Evolutionary conservation across 2,329 filamentous ascomycete species (phyloP), one percentile per base, ranked within the genome.

Genomic region (Cordyceps cicadae): DNA sequence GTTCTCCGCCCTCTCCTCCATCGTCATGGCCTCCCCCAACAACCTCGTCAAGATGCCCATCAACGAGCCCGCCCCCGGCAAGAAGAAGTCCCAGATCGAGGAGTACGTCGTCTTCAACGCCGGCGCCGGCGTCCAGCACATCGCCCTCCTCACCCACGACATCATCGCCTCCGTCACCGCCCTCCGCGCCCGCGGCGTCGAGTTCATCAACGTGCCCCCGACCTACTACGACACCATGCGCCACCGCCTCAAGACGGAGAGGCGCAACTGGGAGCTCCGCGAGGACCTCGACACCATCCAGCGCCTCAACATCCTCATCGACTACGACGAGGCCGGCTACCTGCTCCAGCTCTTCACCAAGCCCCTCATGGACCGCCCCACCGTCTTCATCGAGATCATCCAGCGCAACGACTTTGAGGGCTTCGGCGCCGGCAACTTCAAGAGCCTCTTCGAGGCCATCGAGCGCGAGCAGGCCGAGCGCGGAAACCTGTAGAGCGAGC

Each of bases 41-140:
- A 88, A 93, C 62, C 74, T 88, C 5, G 91, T 97, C 75, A 97
- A 97, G 78, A 97, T 97, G 92, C 93, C 93, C 69, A 96, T 97
- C 82, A 97, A 97, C 79, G 92, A 97, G 77, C 93, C 93, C 1
- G 93, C 93, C 0, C 79, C 84, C 1, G 93, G 92, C 62, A 94
- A 94, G 78, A 93, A 90, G 76, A 90, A 91, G 74, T 90, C 87
- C 12, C 93, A 97, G 77, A 97, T 97, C 67, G 92, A 97, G 74
- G 93, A 97, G 77, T 92, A 88, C 71, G 86, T 97, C 66, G 81
- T 90, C 71, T 97, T 94, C 80, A 96, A 96, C 78, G 85, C 87
- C 55, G 93, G 93, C 1, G 79, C 92, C 0, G 93, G 93, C 52
- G 91, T 97, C 0, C 93, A 97, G 78, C 93, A 97, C 76, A 94